Evolutionary conservation across 1,139 yeast genomes (phyloP), one percentile per base, ranked within the genome.

Genomic region (Blastobotrys capitulatus): DNA sequence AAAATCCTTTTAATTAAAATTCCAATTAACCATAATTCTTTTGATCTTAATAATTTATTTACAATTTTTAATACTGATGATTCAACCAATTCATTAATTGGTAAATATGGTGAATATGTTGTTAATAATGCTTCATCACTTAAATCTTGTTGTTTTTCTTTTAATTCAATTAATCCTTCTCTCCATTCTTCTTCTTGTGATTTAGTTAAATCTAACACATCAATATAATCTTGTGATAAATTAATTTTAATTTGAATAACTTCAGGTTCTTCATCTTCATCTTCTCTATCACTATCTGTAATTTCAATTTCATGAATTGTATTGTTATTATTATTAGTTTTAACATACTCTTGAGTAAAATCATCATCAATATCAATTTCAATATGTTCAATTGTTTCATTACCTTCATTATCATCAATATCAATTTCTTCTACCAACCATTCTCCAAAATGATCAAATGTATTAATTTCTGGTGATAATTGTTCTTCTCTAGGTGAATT

Each of bases 1-100:
- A 74, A 74, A 37, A 88, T 74, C 55, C 98, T 77, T 57, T 79
- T 80, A 38, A 90, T 71, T 51, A 92, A 74, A 61, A 83, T 84
- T 36, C 71, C 68, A 12, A 83, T 79, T 35, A 92, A 78, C 62
- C 82, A 42, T 13, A n/a, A 19, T 20, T 42, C 64, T 60, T 88
- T 86, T 32, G 80, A 76, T 57, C 88, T 94, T 75, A 90, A 73
- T 52, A 92, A 71, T 16, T 86, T 87, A 52, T 90, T 81, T 82
- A 88, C 86, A 7, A 88, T 83, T 64, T 82, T 83, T 2, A 89
- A 79, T 3, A 87, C 90, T 9, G 66, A 64, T n/a, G 74, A 74
- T 7, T 63, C 66, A 4, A 66, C 66, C 51, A 89, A 67, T 0
- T 83, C 79, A 16, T 67, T 63, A 48, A 83, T 76, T 9, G 76